Evolutionary conservation across 2,329 filamentous ascomycete genomes (phyloP), one percentile per base, ranked within the genome.

Genomic region (Epicoccum nigrum): DNA sequence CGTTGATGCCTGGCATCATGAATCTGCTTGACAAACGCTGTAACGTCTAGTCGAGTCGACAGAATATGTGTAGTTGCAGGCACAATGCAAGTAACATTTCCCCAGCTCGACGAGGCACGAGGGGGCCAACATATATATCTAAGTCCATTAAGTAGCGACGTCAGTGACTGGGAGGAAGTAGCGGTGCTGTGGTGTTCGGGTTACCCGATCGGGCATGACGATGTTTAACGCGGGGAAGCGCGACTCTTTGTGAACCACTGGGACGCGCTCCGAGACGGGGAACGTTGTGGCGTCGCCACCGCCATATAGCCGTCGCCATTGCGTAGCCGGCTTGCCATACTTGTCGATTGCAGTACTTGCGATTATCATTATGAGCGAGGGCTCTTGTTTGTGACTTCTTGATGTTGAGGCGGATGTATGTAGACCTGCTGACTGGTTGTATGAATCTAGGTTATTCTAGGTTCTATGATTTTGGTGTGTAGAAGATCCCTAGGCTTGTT

Each of bases 161-260:
- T 45, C 31, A 32, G 42, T 20, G 47, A 21, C 23, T 25, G 9
- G 23, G 3, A 7, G 23, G 21, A 21, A 41, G 34, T 19, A 23
- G 27, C 31, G 1, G 8, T 23, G 20, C n/a, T n/a, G n/a, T n/a
- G 27, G 20, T 40, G 20, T 28, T 41, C 47, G 41, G 41, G 2
- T 45, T 51, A 21, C 47, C 47, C 5, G 21, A 44, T 45, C 25
- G 20, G 41, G 41, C 8, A 34, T 23, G 28, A 30, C 30, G 27
- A n/a, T 33, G 40, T 39, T 23, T 19, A 40, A 35, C 47, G 47
- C 30, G 47, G 47, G 47, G 47, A 51, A 35, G 47, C 47, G 28
- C 15, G 30, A 45, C 28, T 21, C 19, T 28, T 13, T 23, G 7
- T 12, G 34, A 51, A 45, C 48, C 48, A 51, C 23, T 37, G 35